Evolutionary conservation across 306 rosid genomes (phyloP).

Genomic region (Quercus bicolor): DNA sequence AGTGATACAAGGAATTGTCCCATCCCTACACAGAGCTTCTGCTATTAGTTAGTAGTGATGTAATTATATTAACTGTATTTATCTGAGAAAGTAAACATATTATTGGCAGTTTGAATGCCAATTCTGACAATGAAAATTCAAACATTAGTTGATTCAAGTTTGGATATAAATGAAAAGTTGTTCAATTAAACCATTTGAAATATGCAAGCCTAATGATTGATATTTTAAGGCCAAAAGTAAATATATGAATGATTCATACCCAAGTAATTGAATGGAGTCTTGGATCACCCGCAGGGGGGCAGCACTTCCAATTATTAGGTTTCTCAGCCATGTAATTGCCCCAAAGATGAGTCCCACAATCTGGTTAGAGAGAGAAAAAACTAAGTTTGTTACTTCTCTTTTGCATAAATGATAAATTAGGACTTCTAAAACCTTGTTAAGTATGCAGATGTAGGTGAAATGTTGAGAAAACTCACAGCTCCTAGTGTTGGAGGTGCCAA

Average conservation of each 20-base stretch:
- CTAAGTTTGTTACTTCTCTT: not conserved
- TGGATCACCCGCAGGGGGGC: conserved; percentile 81
- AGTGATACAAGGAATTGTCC: conserved; percentile 85
- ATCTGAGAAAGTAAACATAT: no score
- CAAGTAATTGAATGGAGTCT: conserved; percentile 54
- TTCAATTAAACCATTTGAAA: no score
- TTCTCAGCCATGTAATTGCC: conserved; percentile 53
- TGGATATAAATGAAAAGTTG: no score
- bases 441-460: not conserved
- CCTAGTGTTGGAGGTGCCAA: conserved; percentile 79
- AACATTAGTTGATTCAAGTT: not conserved
- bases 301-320: conserved; percentile 47
- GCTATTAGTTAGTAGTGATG: not conserved
- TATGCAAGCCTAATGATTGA: no score
- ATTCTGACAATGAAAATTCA: not conserved
- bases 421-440: not conserved
- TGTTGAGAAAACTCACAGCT: conserved; percentile 50
- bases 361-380: conserved; percentile 37
- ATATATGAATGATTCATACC: conserved; percentile 39
- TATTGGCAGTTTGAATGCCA: not conserved
- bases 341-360: conserved; percentile 73
- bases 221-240: no score
- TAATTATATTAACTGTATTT: no score
- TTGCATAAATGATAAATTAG: not conserved
- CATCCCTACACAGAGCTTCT: conserved; percentile 46